Evolutionary conservation across 169 alveolate species (phyloP).

Genomic region (Babesia divergens): DNA sequence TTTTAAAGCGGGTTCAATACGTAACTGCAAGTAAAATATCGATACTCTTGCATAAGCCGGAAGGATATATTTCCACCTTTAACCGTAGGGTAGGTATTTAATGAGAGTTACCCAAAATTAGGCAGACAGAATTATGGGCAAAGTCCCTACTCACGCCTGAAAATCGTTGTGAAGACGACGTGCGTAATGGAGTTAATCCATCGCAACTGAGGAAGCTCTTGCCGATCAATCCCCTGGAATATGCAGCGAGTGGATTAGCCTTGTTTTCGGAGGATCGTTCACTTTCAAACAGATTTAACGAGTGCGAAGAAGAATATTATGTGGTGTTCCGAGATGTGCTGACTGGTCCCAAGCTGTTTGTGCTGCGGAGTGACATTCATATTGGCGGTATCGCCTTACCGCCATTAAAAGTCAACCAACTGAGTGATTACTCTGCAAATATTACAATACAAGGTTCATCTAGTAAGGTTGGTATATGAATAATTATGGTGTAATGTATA

Average conservation of each 20-base stretch:
- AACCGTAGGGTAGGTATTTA: slow-evolving; percentile 7
- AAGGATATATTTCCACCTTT: slow-evolving; percentile 47
- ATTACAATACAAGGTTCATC: slow-evolving; percentile 46
- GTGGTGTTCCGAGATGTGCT: slow-evolving; percentile 32
- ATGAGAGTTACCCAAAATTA: not conserved
- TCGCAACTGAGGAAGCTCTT: slow-evolving; percentile 16
- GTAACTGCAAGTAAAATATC: slow-evolving; percentile 21
- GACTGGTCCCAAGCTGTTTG: slow-evolving; percentile 37
- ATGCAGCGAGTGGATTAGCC: slow-evolving; percentile 36
- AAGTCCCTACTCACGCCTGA: slow-evolving; percentile 32
- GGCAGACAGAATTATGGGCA: slow-evolving; percentile 46
- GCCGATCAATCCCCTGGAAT: slow-evolving; percentile 52
- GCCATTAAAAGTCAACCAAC: slow-evolving; percentile 12
- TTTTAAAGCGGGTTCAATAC: not conserved
- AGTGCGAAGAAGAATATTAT: slow-evolving; percentile 48
- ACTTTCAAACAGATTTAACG: not conserved
- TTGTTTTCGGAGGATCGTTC: slow-evolving; percentile 53
- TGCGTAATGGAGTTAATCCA: slow-evolving; percentile 14
- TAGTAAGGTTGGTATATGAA: slow-evolving; percentile 10
- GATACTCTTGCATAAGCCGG: slow-evolving; percentile 57
- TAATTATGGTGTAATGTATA: too few relatives aligned
- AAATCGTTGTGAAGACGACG: slow-evolving; percentile 47
- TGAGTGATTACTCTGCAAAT: slow-evolving; percentile 1
- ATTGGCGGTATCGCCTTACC: slow-evolving; percentile 48
- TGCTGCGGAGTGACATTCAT: slow-evolving; percentile 20